These are phyloP conservation scores for Erysimum cheiri DNA, from an alignment of 441 rosid species.

Conservation along the genomic window DNA sequence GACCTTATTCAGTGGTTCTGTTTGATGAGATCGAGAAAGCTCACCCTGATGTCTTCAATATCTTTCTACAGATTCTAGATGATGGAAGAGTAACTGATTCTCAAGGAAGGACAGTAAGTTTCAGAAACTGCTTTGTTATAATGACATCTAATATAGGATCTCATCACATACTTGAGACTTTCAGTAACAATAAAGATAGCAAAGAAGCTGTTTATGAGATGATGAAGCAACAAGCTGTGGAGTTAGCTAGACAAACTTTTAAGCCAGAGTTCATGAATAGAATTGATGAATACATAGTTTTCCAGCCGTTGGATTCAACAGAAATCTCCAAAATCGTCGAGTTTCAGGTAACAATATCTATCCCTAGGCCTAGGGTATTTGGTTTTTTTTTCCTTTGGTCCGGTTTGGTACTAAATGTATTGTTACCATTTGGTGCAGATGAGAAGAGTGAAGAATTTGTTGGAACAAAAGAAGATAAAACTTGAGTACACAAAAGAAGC, in stretches of 20 bases:
- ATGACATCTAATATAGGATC: slow-evolving; percentile 37
- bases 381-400: neutral
- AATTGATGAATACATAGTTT: slow-evolving; percentile 85
- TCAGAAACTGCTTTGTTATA: slow-evolving; percentile 49
- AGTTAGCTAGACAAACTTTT: slow-evolving; percentile 82
- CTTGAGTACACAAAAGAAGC: slow-evolving; percentile 69
- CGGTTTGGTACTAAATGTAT: neutral
- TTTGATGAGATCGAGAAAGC: slow-evolving; percentile 41
- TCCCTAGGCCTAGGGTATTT: neutral
- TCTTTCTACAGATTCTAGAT: slow-evolving; percentile 32
- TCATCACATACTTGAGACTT: slow-evolving; percentile 51
- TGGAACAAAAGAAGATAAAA: slow-evolving; percentile 66
- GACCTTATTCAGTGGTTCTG: slow-evolving; percentile 35
- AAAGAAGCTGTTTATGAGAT: slow-evolving; percentile 72
- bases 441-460: slow-evolving; percentile 62
- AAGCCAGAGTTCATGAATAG: slow-evolving; percentile 88
- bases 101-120: slow-evolving; percentile 61
- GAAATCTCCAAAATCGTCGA: slow-evolving; percentile 79
- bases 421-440: slow-evolving; percentile 47
- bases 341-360: slow-evolving; percentile 60
- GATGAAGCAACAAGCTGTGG: slow-evolving; percentile 80
- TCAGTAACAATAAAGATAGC: slow-evolving; percentile 60
- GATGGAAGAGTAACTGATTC: slow-evolving; percentile 40
- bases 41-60: slow-evolving; percentile 35
- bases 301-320: slow-evolving; percentile 75